Percentiles rank a stretch among this genome's conserved stretches.
Evolutionary conservation across 2,329 filamentous ascomycete genomes (phyloP).

Genomic region (Fusarium illudens): DNA sequence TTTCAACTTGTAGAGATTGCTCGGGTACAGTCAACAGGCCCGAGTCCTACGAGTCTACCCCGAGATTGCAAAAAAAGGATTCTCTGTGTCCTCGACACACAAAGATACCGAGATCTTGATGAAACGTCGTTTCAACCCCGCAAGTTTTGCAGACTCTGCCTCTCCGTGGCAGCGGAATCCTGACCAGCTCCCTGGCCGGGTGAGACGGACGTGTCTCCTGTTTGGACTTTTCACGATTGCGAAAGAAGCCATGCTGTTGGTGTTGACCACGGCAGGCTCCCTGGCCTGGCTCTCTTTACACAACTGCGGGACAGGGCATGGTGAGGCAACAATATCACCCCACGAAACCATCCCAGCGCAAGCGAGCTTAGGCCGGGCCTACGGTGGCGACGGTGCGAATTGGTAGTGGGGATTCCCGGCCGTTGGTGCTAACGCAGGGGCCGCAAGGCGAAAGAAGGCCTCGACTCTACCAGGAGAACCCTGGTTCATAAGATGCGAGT

Average conservation of each 20-base stretch:
- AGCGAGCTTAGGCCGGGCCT: conserved; percentile 37
- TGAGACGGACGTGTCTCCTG: conserved; percentile 14
- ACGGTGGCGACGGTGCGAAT: conserved; percentile 41
- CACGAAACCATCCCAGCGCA: conserved; percentile 37
- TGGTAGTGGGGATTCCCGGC: conserved; percentile 30
- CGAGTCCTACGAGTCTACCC: not conserved
- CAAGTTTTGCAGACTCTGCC: conserved; percentile 9
- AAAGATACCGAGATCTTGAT: not conserved
- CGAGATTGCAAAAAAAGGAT: not conserved
- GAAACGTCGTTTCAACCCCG: conserved; percentile 32
- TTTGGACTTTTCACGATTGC: conserved; percentile 14
- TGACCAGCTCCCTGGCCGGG: conserved; percentile 18
- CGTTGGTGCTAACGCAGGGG: conserved; percentile 40
- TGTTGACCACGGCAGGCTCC: conserved; percentile 9
- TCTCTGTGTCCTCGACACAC: not conserved
- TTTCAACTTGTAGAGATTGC: not conserved
- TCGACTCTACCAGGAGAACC: conserved; percentile 19
- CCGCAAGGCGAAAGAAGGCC: conserved; percentile 25
- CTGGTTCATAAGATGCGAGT: conserved; percentile 34
- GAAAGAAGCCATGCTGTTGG: conserved; percentile 10
- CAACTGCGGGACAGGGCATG: conserved; percentile 30
- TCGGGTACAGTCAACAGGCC: not conserved
- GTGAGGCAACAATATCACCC: conserved; percentile 40
- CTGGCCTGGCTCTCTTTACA: conserved; percentile 9
- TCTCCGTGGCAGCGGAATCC: conserved; percentile 6